Evolutionary conservation across 306 rosid genomes (phyloP), one percentile per base, ranked within the genome.

Genomic region (Lotus japonicus): DNA sequence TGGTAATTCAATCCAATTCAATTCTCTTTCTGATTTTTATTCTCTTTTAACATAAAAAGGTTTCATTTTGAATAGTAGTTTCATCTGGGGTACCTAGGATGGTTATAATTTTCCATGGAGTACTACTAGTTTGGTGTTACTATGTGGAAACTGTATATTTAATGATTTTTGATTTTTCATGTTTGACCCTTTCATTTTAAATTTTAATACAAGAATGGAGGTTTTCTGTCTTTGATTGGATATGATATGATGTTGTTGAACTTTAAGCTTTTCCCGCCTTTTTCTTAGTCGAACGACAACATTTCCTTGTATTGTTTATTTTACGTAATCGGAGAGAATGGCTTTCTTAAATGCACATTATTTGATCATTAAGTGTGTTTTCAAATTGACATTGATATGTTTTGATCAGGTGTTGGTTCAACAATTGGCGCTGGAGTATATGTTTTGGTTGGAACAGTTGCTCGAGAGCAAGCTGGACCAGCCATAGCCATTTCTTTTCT

Each of bases 381-480:
- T 65, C 10, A 28, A 63, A 26, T 64, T 52, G 77, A 65, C 0
- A 35, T 57, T 31, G 35, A 8, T 0, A 33, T 64, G 16, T 5
- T 56, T 55, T 80, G 51, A 46, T 49, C 68, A 90, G 98, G 99
- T 59, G 99, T 90, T 70, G 99, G 99, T 52, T 76, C 99, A 15
- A 94, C 99, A 48, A 88, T 94, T 35, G 97, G 99, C 65, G 97
- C 96, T 66, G 99, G 99, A 71, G 96, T 94, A 45, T 94, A 94
- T 87, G 89, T 90, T 83, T 86, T 94, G 42, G 95, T 94, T 58
- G 99, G 99, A 82, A 85, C 97, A 6, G 97, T 94, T 73, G 99
- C 99, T 15, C 79, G 95, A 72, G 99, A 94, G 79, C 86, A 85
- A 70, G 49, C 99, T 7, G 99, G 99, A 81, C 97, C 99, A 0